Conservation (phyloP, 805 yeast species). For the Naumovozyma baii region DNA sequence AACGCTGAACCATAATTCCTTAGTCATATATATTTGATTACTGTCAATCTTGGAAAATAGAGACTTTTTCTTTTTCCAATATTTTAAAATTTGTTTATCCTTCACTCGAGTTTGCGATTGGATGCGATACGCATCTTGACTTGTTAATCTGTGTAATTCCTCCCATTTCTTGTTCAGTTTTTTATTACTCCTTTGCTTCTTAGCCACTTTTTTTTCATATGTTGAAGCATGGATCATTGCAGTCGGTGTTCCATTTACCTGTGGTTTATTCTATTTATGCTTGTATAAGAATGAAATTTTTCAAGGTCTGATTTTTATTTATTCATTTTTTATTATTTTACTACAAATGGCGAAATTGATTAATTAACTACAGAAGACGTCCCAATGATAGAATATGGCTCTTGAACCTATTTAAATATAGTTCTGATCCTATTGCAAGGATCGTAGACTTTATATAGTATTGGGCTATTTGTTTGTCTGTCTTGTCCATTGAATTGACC, state of each 20-base stretch:
- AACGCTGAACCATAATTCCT: conserved; percentile 78
- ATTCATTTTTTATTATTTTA: too few species aligned
- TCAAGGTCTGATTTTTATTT: too few species aligned
- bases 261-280: too few species aligned
- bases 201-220: not conserved
- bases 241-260: too few species aligned
- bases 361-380: too few species aligned
- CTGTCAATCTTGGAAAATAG: conserved; percentile 57
- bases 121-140: not conserved
- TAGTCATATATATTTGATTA: conserved; percentile 52
- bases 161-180: not conserved
- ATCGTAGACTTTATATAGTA: too few species aligned
- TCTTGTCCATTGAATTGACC: too few species aligned
- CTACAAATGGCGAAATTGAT: too few species aligned
- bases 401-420: too few species aligned
- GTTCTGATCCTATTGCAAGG: too few species aligned
- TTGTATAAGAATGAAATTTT: not conserved
- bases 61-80: conserved; percentile 52
- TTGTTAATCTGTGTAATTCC: not conserved
- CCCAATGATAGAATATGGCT: too few species aligned
- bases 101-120: not conserved
- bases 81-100: conserved; percentile 31
- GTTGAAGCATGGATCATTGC: not conserved
- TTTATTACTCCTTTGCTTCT: not conserved
- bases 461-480: too few species aligned